A percentile compares a stretch with the other conserved stretches of the same genome.
Conservation (phyloP, 441 rosid species). For the Raphanus hybrid region DNA sequence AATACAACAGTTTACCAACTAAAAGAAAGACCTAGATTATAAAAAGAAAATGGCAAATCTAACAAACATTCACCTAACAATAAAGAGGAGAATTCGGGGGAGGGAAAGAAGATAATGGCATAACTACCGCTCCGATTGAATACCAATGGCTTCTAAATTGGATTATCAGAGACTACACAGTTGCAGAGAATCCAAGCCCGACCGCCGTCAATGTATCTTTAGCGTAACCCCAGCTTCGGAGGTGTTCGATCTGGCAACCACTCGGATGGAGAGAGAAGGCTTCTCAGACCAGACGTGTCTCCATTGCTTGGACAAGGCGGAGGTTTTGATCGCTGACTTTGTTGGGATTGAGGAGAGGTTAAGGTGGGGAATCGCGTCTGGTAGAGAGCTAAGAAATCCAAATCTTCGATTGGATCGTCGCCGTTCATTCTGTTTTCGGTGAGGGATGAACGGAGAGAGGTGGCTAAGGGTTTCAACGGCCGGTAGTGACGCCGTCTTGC, state of each 20-base stretch:
- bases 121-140: too few species aligned
- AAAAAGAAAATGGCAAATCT: too few species aligned
- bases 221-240: too few species aligned
- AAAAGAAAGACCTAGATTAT: too few species aligned
- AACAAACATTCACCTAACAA: too few species aligned
- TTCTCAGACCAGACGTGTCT: constrained; percentile 34
- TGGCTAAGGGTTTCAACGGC: constrained; percentile 11
- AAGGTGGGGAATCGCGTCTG: constrained; percentile 33
- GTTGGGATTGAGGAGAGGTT: constrained; percentile 37
- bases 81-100: too few species aligned
- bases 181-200: too few species aligned
- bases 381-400: constrained; percentile 39
- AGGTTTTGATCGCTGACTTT: constrained; percentile 33
- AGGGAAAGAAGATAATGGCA: too few species aligned
- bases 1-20: too few species aligned
- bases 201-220: too few species aligned
- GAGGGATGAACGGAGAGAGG: neutral
- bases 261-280: constrained; percentile 35
- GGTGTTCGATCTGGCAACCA: constrained; percentile 7
- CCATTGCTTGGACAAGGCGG: constrained; percentile 39
- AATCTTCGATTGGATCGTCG: constrained; percentile 17
- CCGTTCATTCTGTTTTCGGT: neutral
- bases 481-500: constrained; percentile 3
- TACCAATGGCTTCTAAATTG: too few species aligned
- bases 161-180: too few species aligned